Base-by-base conservation (phyloP, 1,284 basidiomycete genomes). In the Cryptococcus sp. region DNA sequence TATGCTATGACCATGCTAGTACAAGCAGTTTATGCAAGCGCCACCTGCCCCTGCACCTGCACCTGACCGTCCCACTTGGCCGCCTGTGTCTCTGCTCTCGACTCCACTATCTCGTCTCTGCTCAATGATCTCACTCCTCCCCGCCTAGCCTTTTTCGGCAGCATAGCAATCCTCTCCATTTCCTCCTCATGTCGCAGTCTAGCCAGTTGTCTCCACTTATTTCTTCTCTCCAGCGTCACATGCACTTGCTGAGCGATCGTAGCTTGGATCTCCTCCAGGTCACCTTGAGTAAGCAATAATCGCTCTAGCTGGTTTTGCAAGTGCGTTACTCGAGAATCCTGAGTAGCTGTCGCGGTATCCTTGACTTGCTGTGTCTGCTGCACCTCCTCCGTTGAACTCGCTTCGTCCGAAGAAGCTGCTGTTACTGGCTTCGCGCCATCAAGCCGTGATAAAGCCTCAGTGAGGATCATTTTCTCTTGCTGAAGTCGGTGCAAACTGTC, bases 11-110 rank as follows among this genome's bases (percentile, higher is more conserved):
- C 5, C 23, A 16, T 23, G 15, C 5, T 17, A 15, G 45, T 46
- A 25, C 22, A 34, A 11, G n/a, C 17, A 52, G 25, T 10, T 4
- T 43, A 52, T 52, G 51, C 51, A 52, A 52, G 51, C 13, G 51
- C 51, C 8, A 44, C 17, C 13, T 52, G 51, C 29, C 29, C 29
- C 29, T 34, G 29, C 29, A n/a, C 29, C 29, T 34, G 29, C 29
- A n/a, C 39, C 19, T 46, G n/a, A 10, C 45, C 45, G 23, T 23
- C 22, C 26, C 22, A 23, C 16, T 46, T 22, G 16, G 16, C 5
- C 45, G 26, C 16, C 19, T 23, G 17, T 20, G 34, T 46, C 44
- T 15, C 46, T 26, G 16, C 29, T 25, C 16, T 48, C 15, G 10
- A 26, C 45, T 19, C 40, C 39, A 22, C 17, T 46, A 25, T 26